Percentiles rank a stretch among this genome's conserved stretches.
Evolutionary conservation across 2,329 filamentous ascomycete genomes (phyloP).

Genomic region (Xylaria sp.): DNA sequence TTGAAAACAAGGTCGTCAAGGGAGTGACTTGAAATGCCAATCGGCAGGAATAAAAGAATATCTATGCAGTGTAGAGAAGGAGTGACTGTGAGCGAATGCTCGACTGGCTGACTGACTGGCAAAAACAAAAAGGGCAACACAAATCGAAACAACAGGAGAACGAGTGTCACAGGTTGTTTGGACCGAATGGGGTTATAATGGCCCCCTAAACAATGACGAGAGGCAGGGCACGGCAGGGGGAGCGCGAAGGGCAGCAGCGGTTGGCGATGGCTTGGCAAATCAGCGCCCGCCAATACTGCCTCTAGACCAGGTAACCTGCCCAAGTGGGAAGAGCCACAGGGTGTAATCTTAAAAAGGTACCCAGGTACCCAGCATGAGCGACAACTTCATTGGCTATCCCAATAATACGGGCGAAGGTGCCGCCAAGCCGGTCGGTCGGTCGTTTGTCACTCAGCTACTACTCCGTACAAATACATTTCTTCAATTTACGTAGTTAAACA

Average conservation of each 20-base stretch:
- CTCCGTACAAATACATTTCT: neutral
- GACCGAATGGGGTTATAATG: slow-evolving; percentile 23
- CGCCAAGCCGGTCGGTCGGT: slow-evolving; percentile 6
- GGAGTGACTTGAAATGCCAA: slow-evolving; percentile 35
- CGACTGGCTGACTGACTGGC: slow-evolving; percentile 11
- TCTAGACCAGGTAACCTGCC: slow-evolving; percentile 16
- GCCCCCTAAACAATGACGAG: slow-evolving; percentile 28
- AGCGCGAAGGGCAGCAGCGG: neutral
- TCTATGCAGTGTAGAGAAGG: slow-evolving; percentile 3
- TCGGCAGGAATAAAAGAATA: slow-evolving; percentile 10
- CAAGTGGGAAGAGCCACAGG: slow-evolving; percentile 3
- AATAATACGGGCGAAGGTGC: slow-evolving; percentile 11
- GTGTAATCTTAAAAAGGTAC: neutral
- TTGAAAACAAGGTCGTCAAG: slow-evolving; percentile 5
- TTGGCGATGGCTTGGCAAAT: slow-evolving; percentile 34
- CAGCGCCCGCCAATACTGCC: neutral
- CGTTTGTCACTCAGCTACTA: neutral
- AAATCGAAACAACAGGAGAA: slow-evolving; percentile 37
- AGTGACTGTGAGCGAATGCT: slow-evolving; percentile 27
- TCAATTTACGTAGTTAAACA: neutral
- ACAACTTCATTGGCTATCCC: neutral
- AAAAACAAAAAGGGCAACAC: slow-evolving; percentile 26
- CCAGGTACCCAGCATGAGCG: neutral
- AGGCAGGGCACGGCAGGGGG: slow-evolving; percentile 16
- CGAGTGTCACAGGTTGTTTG: slow-evolving; percentile 29